Evolutionary conservation across 495 filamentous ascomycete species (phyloP).

Genomic region (Rhizodiscina lignyota): DNA sequence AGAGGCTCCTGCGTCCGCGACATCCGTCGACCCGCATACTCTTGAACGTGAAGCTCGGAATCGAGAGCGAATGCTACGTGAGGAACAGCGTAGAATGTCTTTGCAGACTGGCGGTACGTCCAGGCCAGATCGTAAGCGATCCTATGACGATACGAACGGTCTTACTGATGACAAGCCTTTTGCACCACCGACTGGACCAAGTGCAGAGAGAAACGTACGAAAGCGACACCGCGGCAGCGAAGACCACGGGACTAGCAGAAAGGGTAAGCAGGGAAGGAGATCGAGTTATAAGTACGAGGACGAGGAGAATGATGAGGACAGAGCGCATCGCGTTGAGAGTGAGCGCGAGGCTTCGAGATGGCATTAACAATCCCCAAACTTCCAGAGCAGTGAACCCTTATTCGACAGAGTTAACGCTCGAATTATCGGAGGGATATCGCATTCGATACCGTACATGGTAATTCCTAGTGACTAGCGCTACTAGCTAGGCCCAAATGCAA

Average conservation of each 20-base stretch:
- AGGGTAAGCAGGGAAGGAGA: conserved; percentile 28
- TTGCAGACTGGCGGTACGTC: conserved; percentile 5
- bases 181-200: conserved; percentile 5
- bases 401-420: too few relatives aligned
- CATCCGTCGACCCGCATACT: conserved; percentile 44
- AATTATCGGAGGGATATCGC: too few relatives aligned
- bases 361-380: too few relatives aligned
- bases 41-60: conserved; percentile 62
- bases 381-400: too few relatives aligned
- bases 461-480: too few relatives aligned
- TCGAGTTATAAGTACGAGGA: conserved; percentile 45
- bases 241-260: conserved; percentile 28
- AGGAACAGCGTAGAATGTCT: conserved; percentile 47
- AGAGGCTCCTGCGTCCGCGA: conserved; percentile 3
- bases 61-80: conserved; percentile 58
- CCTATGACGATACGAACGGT: conserved; percentile 1
- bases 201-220: neutral
- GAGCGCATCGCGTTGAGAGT: conserved; percentile 28
- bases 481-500: too few relatives aligned
- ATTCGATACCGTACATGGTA: too few relatives aligned
- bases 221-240: conserved; percentile 18
- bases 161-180: conserved; percentile 7
- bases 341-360: conserved; percentile 28
- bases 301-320: conserved; percentile 29
- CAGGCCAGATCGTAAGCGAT: conserved; percentile 3